These are phyloP conservation scores for Saturnispora halmiae DNA, from an alignment of 805 yeast genomes.

Conservation along the genomic window DNA sequence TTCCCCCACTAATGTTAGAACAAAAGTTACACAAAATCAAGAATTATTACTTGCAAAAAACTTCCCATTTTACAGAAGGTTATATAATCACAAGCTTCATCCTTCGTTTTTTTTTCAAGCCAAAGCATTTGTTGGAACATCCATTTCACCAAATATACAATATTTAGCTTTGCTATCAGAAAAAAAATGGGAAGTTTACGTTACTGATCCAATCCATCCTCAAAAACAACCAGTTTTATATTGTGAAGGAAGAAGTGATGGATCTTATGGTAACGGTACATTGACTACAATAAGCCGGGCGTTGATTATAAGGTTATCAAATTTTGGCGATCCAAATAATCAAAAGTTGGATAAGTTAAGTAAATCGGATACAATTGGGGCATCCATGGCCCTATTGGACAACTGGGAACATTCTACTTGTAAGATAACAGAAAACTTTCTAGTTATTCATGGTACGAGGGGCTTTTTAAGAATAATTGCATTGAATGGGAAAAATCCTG, in stretches of 20 bases:
- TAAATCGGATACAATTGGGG: conserved; percentile 26
- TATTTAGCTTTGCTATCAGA: conserved; percentile 59
- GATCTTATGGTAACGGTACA: conserved; percentile 48
- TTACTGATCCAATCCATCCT: conserved; percentile 36
- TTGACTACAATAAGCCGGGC: conserved; percentile 6
- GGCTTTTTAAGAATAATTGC: conserved; percentile 66
- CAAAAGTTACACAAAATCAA: conserved; percentile 24
- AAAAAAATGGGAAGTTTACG: conserved; percentile 65
- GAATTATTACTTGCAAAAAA: conserved; percentile 68
- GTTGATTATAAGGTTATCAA: conserved; percentile 23
- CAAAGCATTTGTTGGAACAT: conserved; percentile 43
- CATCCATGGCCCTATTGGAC: conserved; percentile 29
- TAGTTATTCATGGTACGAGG: conserved; percentile 63
- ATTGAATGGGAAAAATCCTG: conserved; percentile 34
- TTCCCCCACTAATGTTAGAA: not conserved
- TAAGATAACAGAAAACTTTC: conserved; percentile 45
- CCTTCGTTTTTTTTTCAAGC: conserved; percentile 38
- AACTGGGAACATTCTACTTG: conserved; percentile 57
- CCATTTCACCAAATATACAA: conserved; percentile 55
- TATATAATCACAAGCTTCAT: conserved; percentile 45
- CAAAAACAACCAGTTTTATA: conserved; percentile 44
- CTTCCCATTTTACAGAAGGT: conserved; percentile 71
- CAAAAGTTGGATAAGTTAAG: not conserved
- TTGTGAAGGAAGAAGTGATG: conserved; percentile 61
- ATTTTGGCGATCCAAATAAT: conserved; percentile 16